Percentiles rank a stretch among this genome's conserved stretches.
phyloP scores from a whole-genome alignment of 2,329 filamentous ascomycete species.

The Aspergillus ibericus region DNA sequence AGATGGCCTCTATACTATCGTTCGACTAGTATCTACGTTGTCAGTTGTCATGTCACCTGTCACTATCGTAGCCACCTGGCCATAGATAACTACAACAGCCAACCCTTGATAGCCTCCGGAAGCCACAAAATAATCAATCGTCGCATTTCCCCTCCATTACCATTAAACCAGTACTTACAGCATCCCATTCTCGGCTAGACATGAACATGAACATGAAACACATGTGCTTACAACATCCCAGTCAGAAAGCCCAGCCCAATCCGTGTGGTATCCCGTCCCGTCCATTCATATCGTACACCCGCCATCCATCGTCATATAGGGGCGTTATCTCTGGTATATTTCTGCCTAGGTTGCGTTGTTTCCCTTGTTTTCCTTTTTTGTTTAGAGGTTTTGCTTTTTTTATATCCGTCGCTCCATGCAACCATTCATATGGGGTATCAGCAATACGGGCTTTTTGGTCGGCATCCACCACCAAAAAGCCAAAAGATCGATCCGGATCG shows the following conservation, averaged over 20 bases:
- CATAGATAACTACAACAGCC: not conserved
- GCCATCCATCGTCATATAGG: conserved; percentile 3
- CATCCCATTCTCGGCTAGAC: conserved; percentile 1
- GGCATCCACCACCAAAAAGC: conserved; percentile 6
- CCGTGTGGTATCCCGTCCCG: conserved; percentile 14
- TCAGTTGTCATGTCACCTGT: too few species aligned
- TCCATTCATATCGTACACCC: conserved; percentile 17
- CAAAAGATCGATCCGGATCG: not conserved
- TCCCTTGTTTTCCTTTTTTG: not conserved
- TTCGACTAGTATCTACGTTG: too few species aligned
- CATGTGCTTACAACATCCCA: not conserved
- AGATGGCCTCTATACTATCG: too few species aligned
- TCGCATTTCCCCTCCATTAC: conserved; percentile 5
- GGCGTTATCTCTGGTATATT: not conserved
- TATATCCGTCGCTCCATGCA: not conserved
- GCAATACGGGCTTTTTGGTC: conserved; percentile 13
- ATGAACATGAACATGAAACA: not conserved
- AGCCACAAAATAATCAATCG: not conserved
- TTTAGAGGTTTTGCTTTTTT: not conserved
- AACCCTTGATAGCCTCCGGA: not conserved
- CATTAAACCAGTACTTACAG: conserved; percentile 1
- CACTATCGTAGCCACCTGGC: too few species aligned
- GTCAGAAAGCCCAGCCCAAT: conserved; percentile 5
- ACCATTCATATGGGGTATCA: conserved; percentile 17
- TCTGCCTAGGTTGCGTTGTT: conserved; percentile 1